phyloP scores from a whole-genome alignment of 2,329 filamentous ascomycete genomes.

The Diplodia seriata region DNA sequence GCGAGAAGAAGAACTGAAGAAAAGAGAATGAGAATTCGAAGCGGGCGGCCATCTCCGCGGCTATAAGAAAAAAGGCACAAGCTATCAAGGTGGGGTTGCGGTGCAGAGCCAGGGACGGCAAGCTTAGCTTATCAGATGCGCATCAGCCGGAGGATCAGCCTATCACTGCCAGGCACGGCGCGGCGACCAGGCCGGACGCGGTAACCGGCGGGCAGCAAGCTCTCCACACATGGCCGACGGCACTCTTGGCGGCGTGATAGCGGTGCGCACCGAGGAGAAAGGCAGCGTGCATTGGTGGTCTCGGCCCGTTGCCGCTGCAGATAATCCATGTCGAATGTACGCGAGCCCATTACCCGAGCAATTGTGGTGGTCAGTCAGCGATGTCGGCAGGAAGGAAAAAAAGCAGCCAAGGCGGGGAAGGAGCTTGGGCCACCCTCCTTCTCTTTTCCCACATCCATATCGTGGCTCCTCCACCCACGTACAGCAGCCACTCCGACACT shows the following conservation, averaged over 20 bases:
- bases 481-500: neutral
- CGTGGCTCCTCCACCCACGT: neutral
- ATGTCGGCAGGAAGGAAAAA: conserved; percentile 1
- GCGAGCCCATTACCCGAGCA: conserved; percentile 2
- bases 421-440: conserved; percentile 16
- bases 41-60: conserved; percentile 17
- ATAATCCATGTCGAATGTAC: neutral
- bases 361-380: conserved; percentile 11
- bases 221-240: conserved; percentile 17
- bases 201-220: conserved; percentile 2
- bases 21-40: neutral
- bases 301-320: neutral
- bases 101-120: neutral
- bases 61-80: neutral
- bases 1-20: neutral
- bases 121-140: conserved; percentile 15
- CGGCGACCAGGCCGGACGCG: conserved; percentile 13
- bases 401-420: neutral
- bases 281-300: neutral
- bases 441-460: neutral
- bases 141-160: conserved; percentile 22
- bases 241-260: conserved; percentile 17
- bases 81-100: conserved; percentile 23
- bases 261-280: conserved; percentile 30
- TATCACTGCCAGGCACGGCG: conserved; percentile 20